Evolutionary conservation across 176 grass and related monocot genomes (phyloP), one percentile per base, ranked within the genome.

Genomic region (Stipa capillata): DNA sequence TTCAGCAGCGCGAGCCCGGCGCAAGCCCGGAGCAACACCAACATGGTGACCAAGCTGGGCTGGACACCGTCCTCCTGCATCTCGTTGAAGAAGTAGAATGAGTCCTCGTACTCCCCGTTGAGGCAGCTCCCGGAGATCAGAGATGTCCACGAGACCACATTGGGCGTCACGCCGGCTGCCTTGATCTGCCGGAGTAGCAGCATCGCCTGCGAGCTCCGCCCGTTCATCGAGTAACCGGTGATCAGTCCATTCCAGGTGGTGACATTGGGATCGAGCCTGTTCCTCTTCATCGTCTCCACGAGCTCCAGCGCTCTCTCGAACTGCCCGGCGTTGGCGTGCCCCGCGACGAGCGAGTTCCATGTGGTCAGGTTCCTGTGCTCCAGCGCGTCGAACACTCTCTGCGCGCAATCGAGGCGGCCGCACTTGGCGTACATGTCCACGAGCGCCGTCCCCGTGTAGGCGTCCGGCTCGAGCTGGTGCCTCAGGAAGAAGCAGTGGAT

Each of bases 221-320:
- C 83, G 32, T 85, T 83, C 47, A 85, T 85, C 6, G 93, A 66
- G 40, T 90, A 97, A 8, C 90, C 93, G 6, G 88, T 89, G 82
- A 93, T 93, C 60, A 97, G 83, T 15, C 87, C 83, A 64, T 97
- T 97, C 93, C 93, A 97, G 75, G 90, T 93, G 83, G 90, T 82
- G 52, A 93, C 49, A 88, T 97, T 80, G 4, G 93, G 90, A 63
- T 87, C 71, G 5, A 89, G 60, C 33, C 88, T 75, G 68, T 85
- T 79, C 74, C 48, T 71, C 83, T 93, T 87, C 93, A 93, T 97
- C 35, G 75, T 20, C 32, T 88, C 79, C 37, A 97, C 61, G 7
- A 97, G 88, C 42, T 86, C 73, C 55, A 97, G 36, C 1, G 93
- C 88, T 65, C 52, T 72, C 0, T 87, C 80, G 37, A 93, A 88